Conservation (phyloP, 2,329 filamentous ascomycete species). For the Fusarium sarcochroum region DNA sequence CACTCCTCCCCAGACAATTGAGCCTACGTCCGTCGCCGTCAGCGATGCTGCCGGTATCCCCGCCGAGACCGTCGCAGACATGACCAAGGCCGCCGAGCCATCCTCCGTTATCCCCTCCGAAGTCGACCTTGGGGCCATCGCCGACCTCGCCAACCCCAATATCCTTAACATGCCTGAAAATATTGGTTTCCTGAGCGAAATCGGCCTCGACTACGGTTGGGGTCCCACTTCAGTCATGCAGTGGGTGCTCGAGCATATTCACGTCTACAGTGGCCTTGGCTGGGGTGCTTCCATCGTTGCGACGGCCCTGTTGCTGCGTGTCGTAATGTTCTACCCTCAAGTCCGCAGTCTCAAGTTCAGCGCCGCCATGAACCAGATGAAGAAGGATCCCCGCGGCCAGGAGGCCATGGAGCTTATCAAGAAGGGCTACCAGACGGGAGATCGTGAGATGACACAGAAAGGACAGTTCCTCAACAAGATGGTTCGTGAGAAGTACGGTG, state of each 20-base stretch:
- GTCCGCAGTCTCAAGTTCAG: conserved; percentile 53
- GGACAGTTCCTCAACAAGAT: conserved; percentile 54
- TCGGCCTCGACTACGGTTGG: conserved; percentile 91
- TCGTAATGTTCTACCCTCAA: conserved; percentile 74
- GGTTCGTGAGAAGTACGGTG: conserved; percentile 55
- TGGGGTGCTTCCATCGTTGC: conserved; percentile 85
- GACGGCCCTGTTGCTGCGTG: conserved; percentile 75
- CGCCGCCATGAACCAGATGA: conserved; percentile 73
- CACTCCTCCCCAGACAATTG: conserved; percentile 31
- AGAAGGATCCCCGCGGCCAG: conserved; percentile 66
- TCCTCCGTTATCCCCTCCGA: conserved; percentile 48
- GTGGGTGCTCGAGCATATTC: conserved; percentile 84
- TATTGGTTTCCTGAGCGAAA: conserved; percentile 84
- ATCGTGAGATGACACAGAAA: conserved; percentile 57
- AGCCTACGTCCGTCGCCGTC: conserved; percentile 15
- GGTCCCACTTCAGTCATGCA: conserved; percentile 82
- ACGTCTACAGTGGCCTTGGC: conserved; percentile 80
- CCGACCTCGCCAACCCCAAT: conserved; percentile 57
- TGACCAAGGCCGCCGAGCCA: conserved; percentile 36
- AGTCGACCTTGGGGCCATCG: conserved; percentile 54
- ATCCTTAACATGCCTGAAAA: conserved; percentile 76
- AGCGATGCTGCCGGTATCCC: conserved; percentile 39
- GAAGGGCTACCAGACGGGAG: conserved; percentile 57
- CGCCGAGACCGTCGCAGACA: conserved; percentile 37
- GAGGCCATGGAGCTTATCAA: conserved; percentile 66